A percentile compares a stretch with the other conserved stretches of the same genome.
phyloP scores from a whole-genome alignment of 2,329 filamentous ascomycete genomes.

The Fusarium sublunatum region DNA sequence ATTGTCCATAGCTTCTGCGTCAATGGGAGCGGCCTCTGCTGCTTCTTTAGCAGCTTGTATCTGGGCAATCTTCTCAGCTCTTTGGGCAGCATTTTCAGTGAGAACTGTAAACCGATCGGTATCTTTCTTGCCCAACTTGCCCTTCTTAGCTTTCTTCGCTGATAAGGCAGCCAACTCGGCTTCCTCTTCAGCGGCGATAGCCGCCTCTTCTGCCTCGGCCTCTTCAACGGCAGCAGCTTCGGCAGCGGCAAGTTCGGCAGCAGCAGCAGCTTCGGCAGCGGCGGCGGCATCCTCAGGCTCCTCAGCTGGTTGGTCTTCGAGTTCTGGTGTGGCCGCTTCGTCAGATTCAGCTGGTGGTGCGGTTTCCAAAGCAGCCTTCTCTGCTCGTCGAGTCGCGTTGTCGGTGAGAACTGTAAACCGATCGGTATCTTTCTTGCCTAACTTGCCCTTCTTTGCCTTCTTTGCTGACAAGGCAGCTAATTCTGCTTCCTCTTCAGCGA shows the following conservation, averaged over 20 bases:
- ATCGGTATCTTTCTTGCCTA: slow-evolving; percentile 46
- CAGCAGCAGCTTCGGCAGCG: slow-evolving; percentile 34
- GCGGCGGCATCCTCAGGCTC: slow-evolving; percentile 43
- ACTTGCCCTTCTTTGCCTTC: slow-evolving; percentile 49
- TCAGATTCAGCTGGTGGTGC: slow-evolving; percentile 18
- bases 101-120: slow-evolving; percentile 38
- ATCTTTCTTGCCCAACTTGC: slow-evolving; percentile 41
- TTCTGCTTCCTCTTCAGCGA: slow-evolving; percentile 43
- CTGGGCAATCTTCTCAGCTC: slow-evolving; percentile 37
- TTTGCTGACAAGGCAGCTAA: slow-evolving; percentile 50
- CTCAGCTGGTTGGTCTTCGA: slow-evolving; percentile 47
- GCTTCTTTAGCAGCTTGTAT: slow-evolving; percentile 22
- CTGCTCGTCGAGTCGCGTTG: slow-evolving; percentile 35
- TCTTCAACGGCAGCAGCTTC: slow-evolving; percentile 32
- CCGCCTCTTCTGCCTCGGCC: slow-evolving; percentile 49
- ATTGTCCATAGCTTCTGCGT: slow-evolving; percentile 35
- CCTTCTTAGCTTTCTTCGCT: slow-evolving; percentile 38
- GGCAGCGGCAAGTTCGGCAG: slow-evolving; percentile 10
- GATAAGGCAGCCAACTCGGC: slow-evolving; percentile 34
- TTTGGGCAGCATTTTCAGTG: slow-evolving; percentile 31
- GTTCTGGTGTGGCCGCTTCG: slow-evolving; percentile 13
- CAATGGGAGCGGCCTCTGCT: slow-evolving; percentile 28
- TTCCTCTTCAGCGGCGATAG: slow-evolving; percentile 36
- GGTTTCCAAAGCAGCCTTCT: slow-evolving; percentile 28
- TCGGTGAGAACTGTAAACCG: slow-evolving; percentile 45